These are phyloP conservation scores for Megacollybia marginata DNA, from an alignment of 768 basidiomycete genomes.

Conservation along the genomic window DNA sequence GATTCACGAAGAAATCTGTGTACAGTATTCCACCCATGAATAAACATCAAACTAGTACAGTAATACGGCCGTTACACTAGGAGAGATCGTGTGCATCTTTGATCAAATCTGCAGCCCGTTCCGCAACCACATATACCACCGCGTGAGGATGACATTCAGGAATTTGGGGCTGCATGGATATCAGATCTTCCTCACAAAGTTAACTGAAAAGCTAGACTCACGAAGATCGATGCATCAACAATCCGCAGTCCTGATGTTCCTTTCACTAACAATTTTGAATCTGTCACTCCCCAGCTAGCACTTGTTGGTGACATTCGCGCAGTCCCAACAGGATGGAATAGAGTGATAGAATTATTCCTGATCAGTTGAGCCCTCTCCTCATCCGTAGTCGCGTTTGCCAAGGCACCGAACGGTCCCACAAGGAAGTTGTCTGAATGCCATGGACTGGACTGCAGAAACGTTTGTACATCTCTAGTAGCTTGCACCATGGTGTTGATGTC, in stretches of 20 bases:
- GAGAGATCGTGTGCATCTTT: neutral
- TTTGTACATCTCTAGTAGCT: neutral
- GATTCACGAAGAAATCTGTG: too few species aligned
- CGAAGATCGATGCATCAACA: conserved; percentile 19
- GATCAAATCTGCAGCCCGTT: neutral
- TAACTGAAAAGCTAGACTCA: neutral
- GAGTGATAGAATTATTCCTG: neutral
- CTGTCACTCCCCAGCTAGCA: conserved; percentile 14
- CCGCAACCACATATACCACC: neutral
- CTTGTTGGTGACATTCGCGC: conserved; percentile 9
- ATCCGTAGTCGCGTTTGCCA: neutral
- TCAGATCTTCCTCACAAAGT: neutral
- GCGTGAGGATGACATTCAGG: neutral
- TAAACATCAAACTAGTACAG: too few species aligned
- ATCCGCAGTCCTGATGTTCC: conserved; percentile 16
- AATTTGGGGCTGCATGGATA: neutral
- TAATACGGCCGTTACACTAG: neutral
- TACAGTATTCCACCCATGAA: too few species aligned
- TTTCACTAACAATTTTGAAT: conserved; percentile 16
- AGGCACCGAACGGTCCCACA: neutral
- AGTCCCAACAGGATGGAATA: conserved; percentile 3
- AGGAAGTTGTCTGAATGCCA: neutral
- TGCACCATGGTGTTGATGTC: conserved; percentile 3
- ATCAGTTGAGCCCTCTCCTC: neutral
- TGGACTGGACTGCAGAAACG: neutral